Percentiles rank a stretch among this genome's conserved stretches.
Conservation (phyloP, 495 filamentous ascomycete species). For the Neurospora tetrasperma region DNA sequence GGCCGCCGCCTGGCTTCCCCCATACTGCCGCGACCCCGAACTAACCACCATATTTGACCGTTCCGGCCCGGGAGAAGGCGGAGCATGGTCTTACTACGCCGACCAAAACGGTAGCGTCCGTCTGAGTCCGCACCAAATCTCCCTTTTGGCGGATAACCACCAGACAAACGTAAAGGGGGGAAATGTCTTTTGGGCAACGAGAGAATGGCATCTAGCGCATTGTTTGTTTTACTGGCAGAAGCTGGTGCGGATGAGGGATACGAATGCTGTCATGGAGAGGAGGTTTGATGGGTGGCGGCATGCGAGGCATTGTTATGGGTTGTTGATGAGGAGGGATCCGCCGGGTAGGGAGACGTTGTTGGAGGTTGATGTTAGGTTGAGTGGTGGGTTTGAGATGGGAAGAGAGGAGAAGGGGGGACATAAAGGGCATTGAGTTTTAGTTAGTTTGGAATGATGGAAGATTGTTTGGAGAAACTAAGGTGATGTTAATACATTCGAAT, state of each 20-base stretch:
- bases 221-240: conserved; percentile 16
- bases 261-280: conserved; percentile 8
- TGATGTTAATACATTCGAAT: no score
- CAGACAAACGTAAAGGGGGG: not conserved
- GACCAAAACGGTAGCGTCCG: not conserved
- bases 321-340: conserved; percentile 5
- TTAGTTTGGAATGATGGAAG: not conserved
- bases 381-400: not conserved
- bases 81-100: conserved; percentile 1
- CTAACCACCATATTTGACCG: conserved; percentile 4
- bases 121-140: not conserved
- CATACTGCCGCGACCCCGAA: conserved; percentile 4
- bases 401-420: not conserved
- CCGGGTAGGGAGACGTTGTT: conserved; percentile 3
- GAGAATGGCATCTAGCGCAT: conserved; percentile 7
- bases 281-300: conserved; percentile 7
- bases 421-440: not conserved
- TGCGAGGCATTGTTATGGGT: conserved; percentile 2
- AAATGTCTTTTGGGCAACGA: conserved; percentile 4
- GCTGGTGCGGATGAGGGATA: conserved; percentile 5
- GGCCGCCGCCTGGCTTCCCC: conserved; percentile 10
- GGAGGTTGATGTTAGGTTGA: conserved; percentile 10
- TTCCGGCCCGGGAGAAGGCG: not conserved
- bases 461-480: not conserved
- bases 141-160: not conserved